A percentile compares a stretch with the other conserved stretches of the same genome.
Evolutionary conservation across 2,329 filamentous ascomycete species (phyloP).

Genomic region (Pseudogymnoascus verrucosus): DNA sequence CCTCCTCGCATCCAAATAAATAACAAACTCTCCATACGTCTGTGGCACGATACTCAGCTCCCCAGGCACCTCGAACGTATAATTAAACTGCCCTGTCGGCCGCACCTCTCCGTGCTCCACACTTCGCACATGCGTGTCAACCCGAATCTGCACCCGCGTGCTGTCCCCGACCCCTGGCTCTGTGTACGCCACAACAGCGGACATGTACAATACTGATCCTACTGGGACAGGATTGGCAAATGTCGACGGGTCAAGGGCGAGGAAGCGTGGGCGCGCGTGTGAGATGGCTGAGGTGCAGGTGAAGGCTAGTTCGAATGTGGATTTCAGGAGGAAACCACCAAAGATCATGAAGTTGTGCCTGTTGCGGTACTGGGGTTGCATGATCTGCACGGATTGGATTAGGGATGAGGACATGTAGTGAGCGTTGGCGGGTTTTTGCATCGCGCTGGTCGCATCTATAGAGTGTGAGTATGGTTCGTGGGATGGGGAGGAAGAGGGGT

Average conservation of each 20-base stretch:
- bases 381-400: conserved; percentile 60
- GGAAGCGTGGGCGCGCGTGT: conserved; percentile 58
- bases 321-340: conserved; percentile 62
- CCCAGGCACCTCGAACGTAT: conserved; percentile 59
- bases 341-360: conserved; percentile 69
- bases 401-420: conserved; percentile 54
- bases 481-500: conserved; percentile 13
- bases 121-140: conserved; percentile 60
- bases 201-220: conserved; percentile 61
- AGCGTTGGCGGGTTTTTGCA: conserved; percentile 48
- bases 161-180: conserved; percentile 33
- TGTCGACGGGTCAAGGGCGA: conserved; percentile 61
- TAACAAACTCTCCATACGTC: conserved; percentile 31
- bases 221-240: conserved; percentile 68
- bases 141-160: conserved; percentile 58
- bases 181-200: conserved; percentile 59
- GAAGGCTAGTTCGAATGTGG: conserved; percentile 66
- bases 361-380: conserved; percentile 65
- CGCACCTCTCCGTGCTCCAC: conserved; percentile 61
- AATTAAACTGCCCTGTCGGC: conserved; percentile 64
- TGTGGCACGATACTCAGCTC: conserved; percentile 57
- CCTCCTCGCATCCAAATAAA: conserved; percentile 32
- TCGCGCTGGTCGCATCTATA: conserved; percentile 44
- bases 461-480: neutral
- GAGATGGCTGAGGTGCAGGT: conserved; percentile 62